These are phyloP conservation scores for Amborella trichopoda DNA, from an alignment of 164 flowering plant genomes.

Conservation along the genomic window DNA sequence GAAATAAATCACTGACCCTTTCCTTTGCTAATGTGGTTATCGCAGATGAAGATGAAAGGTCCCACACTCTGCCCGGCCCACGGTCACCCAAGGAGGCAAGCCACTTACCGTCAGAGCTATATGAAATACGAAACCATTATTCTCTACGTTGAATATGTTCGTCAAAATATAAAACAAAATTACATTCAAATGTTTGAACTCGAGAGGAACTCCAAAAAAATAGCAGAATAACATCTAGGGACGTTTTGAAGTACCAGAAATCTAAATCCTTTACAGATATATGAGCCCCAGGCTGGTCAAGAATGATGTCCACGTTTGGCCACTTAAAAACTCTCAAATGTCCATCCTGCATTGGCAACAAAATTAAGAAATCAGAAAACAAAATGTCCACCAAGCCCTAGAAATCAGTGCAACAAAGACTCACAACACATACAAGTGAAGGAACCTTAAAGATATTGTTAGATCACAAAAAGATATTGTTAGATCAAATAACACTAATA, in stretches of 20 bases:
- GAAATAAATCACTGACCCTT: constrained; percentile 31
- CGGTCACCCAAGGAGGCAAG: constrained; percentile 67
- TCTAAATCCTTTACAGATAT: constrained; percentile 62
- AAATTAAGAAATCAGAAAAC: constrained; percentile 14
- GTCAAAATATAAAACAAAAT: not conserved
- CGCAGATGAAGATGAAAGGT: constrained; percentile 35
- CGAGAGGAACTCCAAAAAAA: not conserved
- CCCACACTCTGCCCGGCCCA: constrained; percentile 84
- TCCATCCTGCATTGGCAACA: constrained; percentile 80
- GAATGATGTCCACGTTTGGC: constrained; percentile 73
- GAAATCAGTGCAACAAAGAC: too few species aligned
- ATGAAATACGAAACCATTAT: constrained; percentile 4
- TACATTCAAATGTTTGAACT: not conserved
- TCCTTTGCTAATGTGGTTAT: constrained; percentile 52
- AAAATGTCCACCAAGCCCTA: too few species aligned
- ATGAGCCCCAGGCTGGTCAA: constrained; percentile 55
- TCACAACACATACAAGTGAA: too few species aligned
- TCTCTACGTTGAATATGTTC: too few species aligned
- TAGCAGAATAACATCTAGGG: not conserved
- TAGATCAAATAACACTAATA: too few species aligned
- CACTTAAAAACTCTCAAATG: constrained; percentile 80
- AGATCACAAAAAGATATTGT: too few species aligned
- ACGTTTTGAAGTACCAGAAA: constrained; percentile 60
- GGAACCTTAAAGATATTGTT: too few species aligned
- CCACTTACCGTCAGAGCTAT: constrained; percentile 78